Evolutionary conservation across 2,329 filamentous ascomycete species (phyloP), one percentile per base, ranked within the genome.

Genomic region (Ceratocystis albifundus): DNA sequence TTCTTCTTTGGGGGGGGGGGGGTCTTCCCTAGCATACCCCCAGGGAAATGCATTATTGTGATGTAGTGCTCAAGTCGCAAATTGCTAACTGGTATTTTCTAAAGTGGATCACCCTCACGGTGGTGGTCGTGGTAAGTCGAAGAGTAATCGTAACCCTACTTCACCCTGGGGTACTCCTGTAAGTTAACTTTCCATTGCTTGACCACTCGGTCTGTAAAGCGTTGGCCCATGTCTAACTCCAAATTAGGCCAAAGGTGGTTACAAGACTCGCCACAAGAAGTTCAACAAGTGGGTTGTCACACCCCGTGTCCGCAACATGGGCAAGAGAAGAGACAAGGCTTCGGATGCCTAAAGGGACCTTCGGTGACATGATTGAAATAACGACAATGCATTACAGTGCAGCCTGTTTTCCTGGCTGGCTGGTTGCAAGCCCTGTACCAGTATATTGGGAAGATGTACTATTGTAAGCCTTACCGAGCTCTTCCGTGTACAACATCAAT

Each of bases 61-160:
- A 41, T 25, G 48, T 48, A 22, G 22, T 48, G 30, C 17, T 20
- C 50, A 28, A 53, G 22, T 64, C 17, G n/a, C 53, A 32, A 66
- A 45, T 41, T 45, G 48, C 65, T 66, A 62, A 66, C 32, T 25
- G 25, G 17, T 36, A 7, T 59, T 17, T 57, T 30, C 28, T 36
- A n/a, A 15, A 85, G 89, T 86, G 72, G 94, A 99, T 74, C 94
- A 99, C 82, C 94, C 94, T 73, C 94, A 99, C 76, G 94, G 94
- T 84, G 94, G 94, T 88, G 94, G 94, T 77, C 86, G 95, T 82
- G 94, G 94, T 80, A 99, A 99, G 80, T 96, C 91, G 67, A 99
- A 99, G 89, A 91, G 94, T 85, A 96, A 96, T 75, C 86, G 92
- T 69, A 83, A 96, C 74, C 94, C 95, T 44, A 90, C 94, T 72